These are phyloP conservation scores for Peronosclerospora sorghi DNA, from an alignment of 352 stramenopile genomes.

Conservation along the genomic window DNA sequence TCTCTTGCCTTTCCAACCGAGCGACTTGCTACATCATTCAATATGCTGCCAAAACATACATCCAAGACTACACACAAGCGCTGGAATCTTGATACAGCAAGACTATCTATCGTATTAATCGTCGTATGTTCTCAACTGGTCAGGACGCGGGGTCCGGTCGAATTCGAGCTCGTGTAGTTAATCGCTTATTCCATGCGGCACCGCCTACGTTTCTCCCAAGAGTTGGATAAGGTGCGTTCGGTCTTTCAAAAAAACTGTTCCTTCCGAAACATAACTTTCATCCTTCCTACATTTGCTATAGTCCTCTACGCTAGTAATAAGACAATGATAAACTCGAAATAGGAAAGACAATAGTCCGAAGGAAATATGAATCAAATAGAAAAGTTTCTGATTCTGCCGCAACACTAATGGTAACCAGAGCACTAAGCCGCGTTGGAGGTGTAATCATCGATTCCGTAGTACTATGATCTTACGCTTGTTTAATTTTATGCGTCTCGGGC, in stretches of 20 bases:
- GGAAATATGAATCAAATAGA: conserved; percentile 81
- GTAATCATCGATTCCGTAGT: no score
- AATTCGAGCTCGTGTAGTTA: no score
- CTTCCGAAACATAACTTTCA: conserved; percentile 26
- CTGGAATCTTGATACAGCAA: conserved; percentile 50
- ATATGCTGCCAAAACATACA: conserved; percentile 32
- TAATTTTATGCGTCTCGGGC: no score
- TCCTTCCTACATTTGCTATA: conserved; percentile 67
- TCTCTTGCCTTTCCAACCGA: conserved; percentile 33
- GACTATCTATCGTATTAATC: conserved; percentile 8
- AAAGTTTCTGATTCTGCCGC: conserved; percentile 76
- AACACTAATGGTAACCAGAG: conserved; percentile 53
- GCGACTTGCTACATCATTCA: conserved; percentile 47
- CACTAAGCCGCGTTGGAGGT: no score
- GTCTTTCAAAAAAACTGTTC: background rate
- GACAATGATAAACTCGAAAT: conserved; percentile 81
- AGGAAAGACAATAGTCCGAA: conserved; percentile 83
- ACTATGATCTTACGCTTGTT: no score
- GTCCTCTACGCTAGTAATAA: conserved; percentile 64
- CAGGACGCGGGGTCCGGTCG: no score
- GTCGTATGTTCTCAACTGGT: no score
- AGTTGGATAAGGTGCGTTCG: no score
- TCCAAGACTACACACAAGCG: conserved; percentile 48
- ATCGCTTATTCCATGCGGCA: no score
- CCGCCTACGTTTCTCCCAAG: no score